These are phyloP conservation scores for Boletus rex-veris DNA, from an alignment of 768 basidiomycete genomes.

Conservation along the genomic window DNA sequence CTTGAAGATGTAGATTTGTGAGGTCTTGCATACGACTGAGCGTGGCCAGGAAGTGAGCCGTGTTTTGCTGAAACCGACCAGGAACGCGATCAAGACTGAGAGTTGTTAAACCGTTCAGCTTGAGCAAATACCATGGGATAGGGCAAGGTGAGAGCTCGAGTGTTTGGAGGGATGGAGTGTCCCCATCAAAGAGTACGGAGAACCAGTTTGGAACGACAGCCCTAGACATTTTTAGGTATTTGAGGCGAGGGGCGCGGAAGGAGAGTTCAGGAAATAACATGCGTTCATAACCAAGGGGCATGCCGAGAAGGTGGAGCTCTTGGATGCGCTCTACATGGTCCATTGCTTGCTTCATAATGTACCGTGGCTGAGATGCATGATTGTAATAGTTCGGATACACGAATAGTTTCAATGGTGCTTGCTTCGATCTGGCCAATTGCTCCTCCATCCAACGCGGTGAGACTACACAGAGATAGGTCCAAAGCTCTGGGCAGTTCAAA, in stretches of 20 bases:
- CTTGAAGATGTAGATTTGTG: slow-evolving; percentile 30
- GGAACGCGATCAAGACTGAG: slow-evolving; percentile 31
- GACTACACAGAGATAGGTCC: neutral
- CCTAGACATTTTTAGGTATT: neutral
- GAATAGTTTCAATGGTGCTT: neutral
- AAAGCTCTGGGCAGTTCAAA: neutral
- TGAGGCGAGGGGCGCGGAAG: neutral
- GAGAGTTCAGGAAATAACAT: too few species aligned
- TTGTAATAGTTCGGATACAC: too few species aligned
- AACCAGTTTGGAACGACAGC: too few species aligned
- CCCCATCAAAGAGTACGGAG: neutral
- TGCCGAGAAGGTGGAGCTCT: neutral
- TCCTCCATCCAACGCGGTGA: neutral
- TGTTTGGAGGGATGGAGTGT: neutral
- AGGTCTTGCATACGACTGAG: slow-evolving; percentile 35
- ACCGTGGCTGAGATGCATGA: too few species aligned
- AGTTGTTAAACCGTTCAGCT: slow-evolving; percentile 27
- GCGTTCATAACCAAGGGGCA: too few species aligned
- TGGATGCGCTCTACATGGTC: neutral
- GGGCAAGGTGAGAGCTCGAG: neutral
- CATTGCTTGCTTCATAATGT: neutral
- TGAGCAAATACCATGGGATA: neutral
- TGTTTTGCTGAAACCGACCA: slow-evolving; percentile 21
- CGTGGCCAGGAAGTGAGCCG: slow-evolving; percentile 30
- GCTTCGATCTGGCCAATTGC: neutral